phyloP scores from a whole-genome alignment of 2,329 filamentous ascomycete genomes.

The Aaosphaeria pasadenensis region DNA sequence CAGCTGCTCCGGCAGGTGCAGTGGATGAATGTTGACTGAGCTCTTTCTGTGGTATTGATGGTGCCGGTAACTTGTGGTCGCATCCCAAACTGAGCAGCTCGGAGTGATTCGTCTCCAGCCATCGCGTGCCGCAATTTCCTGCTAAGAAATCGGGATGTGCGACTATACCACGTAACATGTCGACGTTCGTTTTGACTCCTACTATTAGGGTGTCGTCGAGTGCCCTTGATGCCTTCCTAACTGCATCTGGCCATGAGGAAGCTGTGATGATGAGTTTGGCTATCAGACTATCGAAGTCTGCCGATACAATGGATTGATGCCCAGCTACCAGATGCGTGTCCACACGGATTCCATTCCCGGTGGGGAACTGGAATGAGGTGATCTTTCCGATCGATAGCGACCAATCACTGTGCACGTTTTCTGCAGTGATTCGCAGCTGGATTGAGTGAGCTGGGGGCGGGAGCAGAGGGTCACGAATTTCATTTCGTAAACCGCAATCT shows the following conservation, averaged over 20 bases:
- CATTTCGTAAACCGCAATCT: conserved; percentile 30
- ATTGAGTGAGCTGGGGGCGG: conserved; percentile 48
- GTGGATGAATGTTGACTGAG: conserved; percentile 2
- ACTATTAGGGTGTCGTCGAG: conserved; percentile 54
- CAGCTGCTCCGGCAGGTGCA: conserved; percentile 3
- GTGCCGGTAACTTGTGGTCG: too few relatives aligned
- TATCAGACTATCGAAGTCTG: conserved; percentile 59
- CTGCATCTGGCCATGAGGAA: conserved; percentile 49
- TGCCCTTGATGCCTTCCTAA: conserved; percentile 55
- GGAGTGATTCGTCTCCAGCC: conserved; percentile 53
- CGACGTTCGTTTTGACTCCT: conserved; percentile 59
- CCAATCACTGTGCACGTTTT: conserved; percentile 53
- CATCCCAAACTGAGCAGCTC: conserved; percentile 33
- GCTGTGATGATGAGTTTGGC: conserved; percentile 60
- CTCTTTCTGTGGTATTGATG: background rate
- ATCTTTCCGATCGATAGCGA: conserved; percentile 61
- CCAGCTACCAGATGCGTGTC: conserved; percentile 53
- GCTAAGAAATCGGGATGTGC: conserved; percentile 48
- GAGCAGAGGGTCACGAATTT: conserved; percentile 21
- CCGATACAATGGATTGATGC: conserved; percentile 45
- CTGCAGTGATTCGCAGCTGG: conserved; percentile 57
- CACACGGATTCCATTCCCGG: conserved; percentile 56
- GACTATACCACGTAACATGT: conserved; percentile 54
- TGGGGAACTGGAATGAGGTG: conserved; percentile 52
- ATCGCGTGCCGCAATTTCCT: conserved; percentile 53